Base-by-base conservation (phyloP, 495 filamentous ascomycete genomes). In the Aspergillus olivimuriae region DNA sequence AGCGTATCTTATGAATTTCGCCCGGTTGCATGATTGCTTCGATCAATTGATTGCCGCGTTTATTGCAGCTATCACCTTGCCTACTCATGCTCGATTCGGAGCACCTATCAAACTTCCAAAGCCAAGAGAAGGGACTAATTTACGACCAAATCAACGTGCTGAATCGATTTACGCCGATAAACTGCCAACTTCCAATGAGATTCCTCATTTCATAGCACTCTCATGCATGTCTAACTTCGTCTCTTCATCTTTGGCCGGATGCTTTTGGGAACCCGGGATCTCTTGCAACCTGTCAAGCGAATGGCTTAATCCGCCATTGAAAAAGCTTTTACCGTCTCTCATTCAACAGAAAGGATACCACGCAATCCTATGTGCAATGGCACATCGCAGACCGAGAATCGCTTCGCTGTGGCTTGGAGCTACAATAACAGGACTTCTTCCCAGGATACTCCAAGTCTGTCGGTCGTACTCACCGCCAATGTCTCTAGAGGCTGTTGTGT, bases 221-320 rank as follows among this genome's bases (percentile, higher is more conserved):
- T 44, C 42, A 7, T 11, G 15, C 20, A 44, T 21, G 10, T 44
- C 42, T 4, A 37, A 19, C n/a, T 17, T 47, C 15, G 6, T 47
- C 33, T 16, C 36, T 1, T 47, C 44, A 12, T 47, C 23, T 41
- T 24, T 47, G 28, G 21, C 34, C 26, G 37, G 44, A 6, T 15
- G 24, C 11, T 34, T 47, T n/a, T 47, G 44, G 44, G 37, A 47
- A 19, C 36, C 17, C 14, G 37, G 44, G 8, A 47, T 40, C 6
- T 4, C 44, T 34, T 47, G 44, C 37, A 47, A 47, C 18, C 24
- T 47, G 15, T 18, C 37, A n/a, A 47, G 44, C 30, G 14, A 47
- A 24, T 47, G 44, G 44, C 26, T 41, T 1, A 41, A 47, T 16
- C 42, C 42, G 10, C 8, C 42, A 5, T 4, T 44, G 21, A 20